Evolutionary conservation across 1,284 basidiomycete species (phyloP), one percentile per base, ranked within the genome.

Genomic region (Cryptococcus sp.): DNA sequence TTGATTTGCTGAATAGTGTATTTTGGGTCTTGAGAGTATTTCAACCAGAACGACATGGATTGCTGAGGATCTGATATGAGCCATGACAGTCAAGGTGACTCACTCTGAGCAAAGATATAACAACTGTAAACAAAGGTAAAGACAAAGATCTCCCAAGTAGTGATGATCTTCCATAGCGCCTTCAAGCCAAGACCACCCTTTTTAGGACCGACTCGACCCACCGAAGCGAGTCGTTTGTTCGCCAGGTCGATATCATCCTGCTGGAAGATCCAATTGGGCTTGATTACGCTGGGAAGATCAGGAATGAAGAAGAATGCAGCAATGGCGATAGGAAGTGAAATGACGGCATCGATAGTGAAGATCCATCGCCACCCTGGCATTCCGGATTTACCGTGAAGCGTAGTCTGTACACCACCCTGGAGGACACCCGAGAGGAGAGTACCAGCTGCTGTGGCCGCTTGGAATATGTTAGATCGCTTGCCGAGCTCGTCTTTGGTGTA

Each of bases 11-110:
- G 49, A 14, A 59, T 46, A 1, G 54, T 49, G 43, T 59, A 59
- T 32, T 46, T 51, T 1, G 49, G 57, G 37, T 54, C 34, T 2
- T 22, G 46, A 3, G 56, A 49, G 16, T 46, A 40, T 42, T 57
- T 57, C 43, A 71, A 62, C 58, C 60, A 71, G 53, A 62, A 63
- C 1, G 54, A 50, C 63, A 70, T 67, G 4, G 66, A 51, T n/a
- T 48, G 44, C 52, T 65, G 63, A 19, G 50, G 55, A 41, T 50
- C 55, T 52, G 21, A 19, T 16, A 31, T 36, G 9, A 32, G 19
- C 11, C 18, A 3, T 3, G 18, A 46, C 14, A 19, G 4, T 34
- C 19, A n/a, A 32, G 24, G 3, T 19, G 36, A 49, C 53, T 45
- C 32, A 50, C 47, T 55, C 39, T 52, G 52, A 5, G 49, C 44